Conservation (phyloP, 768 basidiomycete genomes). For the Phylloporus scabripes region DNA sequence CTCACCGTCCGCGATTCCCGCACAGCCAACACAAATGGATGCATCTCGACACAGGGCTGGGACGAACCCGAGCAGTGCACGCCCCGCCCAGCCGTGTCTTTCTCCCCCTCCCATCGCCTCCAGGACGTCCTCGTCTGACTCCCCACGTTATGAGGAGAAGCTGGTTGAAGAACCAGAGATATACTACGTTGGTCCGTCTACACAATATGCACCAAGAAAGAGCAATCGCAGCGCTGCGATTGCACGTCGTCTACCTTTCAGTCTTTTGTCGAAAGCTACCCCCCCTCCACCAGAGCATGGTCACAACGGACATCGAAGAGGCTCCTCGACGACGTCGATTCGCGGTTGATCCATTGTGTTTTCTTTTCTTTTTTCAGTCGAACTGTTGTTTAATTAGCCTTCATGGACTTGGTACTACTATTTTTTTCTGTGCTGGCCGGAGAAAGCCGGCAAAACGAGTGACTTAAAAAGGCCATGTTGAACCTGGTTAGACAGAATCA, state of each 20-base stretch:
- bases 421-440: constrained; percentile 12
- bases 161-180: constrained; percentile 43
- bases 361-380: neutral
- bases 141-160: constrained; percentile 33
- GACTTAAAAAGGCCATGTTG: constrained; percentile 12
- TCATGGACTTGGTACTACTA: constrained; percentile 1
- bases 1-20: constrained; percentile 34
- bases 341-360: constrained; percentile 25
- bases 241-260: constrained; percentile 61
- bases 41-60: constrained; percentile 54
- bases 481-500: neutral
- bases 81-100: constrained; percentile 39
- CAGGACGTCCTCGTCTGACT: constrained; percentile 56
- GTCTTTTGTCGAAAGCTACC: constrained; percentile 54
- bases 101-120: constrained; percentile 39
- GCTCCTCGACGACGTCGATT: constrained; percentile 37
- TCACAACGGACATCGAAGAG: constrained; percentile 37
- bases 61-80: constrained; percentile 52
- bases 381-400: constrained; percentile 26
- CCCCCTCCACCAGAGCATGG: constrained; percentile 30
- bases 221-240: constrained; percentile 37
- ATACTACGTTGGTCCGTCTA: constrained; percentile 61
- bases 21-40: constrained; percentile 39
- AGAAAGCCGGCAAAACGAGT: constrained; percentile 17
- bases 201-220: constrained; percentile 56